Base-by-base conservation (phyloP, 108 stramenopile species). In the Aurantiochytrium sp. region DNA sequence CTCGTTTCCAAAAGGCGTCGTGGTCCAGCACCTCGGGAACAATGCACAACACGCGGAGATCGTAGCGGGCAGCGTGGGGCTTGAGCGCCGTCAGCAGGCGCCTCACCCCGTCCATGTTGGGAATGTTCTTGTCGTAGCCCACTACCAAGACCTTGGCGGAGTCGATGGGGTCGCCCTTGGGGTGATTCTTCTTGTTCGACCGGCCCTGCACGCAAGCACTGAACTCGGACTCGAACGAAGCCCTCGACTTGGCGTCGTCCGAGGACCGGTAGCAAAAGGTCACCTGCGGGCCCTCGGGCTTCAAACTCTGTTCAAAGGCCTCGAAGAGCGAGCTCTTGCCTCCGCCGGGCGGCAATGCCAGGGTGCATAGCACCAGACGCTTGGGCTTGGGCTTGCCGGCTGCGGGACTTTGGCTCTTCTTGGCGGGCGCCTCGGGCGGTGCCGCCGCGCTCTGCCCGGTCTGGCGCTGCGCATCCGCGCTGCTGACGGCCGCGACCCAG, bases 1-100 rank as follows among this genome's bases (percentile, higher is more conserved):
- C 73, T 6, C 73, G 73, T 12, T 81, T 81, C 73, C 73, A 81
- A 30, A 81, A 81, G n/a, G 73, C 45, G 24, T 81, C 73, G 73
- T 81, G 73, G 45, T 81, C 73, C 2, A 81, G 73, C 0, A n/a
- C 42, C 45, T 81, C 73, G n/a, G 73, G 73, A 17, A 81, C 73
- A 41, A 81, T 48, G 19, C 21, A 1, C 6, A 81, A 24, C 21
- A 81, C 24, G n/a, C 73, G 73, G 10, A 81, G 12, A 48, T 81
- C 73, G 32, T 22, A 81, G 15, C 24, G 10, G n/a, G 73, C 12
- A 24, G 39, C 8, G 10, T 48, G 73, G 15, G 73, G 73, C 73
- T 81, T 22, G 42, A 81, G 42, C n/a, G 32, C 8, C 30, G 3
- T 42, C 12, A 48, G 12, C 27, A 81, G 45, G 1, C 73, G 73